A percentile compares a stretch with the other conserved stretches of the same genome.
Evolutionary conservation across 129 eudicot species (phyloP).

Genomic region (Flaveria robusta): DNA sequence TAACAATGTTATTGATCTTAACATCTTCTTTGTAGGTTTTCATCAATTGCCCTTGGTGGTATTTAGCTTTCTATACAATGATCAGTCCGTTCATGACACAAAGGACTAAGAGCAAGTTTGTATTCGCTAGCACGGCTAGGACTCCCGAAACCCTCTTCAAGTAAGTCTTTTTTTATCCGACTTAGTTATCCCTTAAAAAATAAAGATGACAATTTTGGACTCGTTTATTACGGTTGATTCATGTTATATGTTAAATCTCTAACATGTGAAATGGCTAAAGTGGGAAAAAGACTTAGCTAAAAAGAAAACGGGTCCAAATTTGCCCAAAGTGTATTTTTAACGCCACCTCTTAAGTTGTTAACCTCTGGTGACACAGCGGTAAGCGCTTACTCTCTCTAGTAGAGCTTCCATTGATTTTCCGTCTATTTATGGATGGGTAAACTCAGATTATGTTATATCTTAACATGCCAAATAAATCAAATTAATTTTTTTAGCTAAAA

Average conservation of each 20-base stretch:
- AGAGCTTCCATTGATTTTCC: neutral
- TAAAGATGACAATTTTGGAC: too few relatives aligned
- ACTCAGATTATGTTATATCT: neutral
- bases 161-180: conserved; percentile 39
- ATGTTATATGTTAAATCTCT: neutral
- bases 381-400: neutral
- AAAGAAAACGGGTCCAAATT: neutral
- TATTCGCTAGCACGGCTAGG: conserved; percentile 71
- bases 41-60: conserved; percentile 96
- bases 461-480: neutral
- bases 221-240: too few relatives aligned
- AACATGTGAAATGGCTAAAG: neutral
- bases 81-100: conserved; percentile 82
- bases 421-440: neutral
- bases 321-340: neutral
- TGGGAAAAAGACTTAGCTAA: neutral
- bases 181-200: too few relatives aligned
- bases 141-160: conserved; percentile 86
- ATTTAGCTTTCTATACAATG: conserved; percentile 77
- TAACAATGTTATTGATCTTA: conserved; percentile 15
- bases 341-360: neutral
- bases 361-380: neutral
- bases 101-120: conserved; percentile 93
- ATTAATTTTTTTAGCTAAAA: too few relatives aligned
- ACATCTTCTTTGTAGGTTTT: conserved; percentile 53